Evolutionary conservation across 1,139 yeast species (phyloP), one percentile per base, ranked within the genome.

Genomic region (Pichia sp.): DNA sequence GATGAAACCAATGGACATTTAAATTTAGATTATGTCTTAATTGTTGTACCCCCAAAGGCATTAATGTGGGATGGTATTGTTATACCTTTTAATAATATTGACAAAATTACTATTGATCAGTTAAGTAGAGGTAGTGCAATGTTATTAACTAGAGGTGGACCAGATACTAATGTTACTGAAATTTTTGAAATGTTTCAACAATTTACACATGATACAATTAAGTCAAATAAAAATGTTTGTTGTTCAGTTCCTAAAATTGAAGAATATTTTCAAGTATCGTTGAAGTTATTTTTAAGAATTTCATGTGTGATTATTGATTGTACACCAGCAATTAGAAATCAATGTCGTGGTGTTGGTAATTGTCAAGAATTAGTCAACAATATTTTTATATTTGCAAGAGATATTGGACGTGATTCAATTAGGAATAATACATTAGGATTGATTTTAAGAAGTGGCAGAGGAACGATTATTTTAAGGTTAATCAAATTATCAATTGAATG

Each of bases 11-110:
- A 11, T 28, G 11, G 7, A n/a, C 42, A 41, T 31, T 32, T 42
- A 47, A 26, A 39, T 36, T 30, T 44, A 7, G 82, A 87, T 0
- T 88, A 88, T 57, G 76, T 89, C 18, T 61, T 90, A 35, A 83
- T 90, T 0, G 68, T 89, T 28, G 82, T 87, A 59, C 92, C 96
- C 2, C 77, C 83, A 11, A 87, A 86, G 59, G 95, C 97, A 0
- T 76, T 90, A 62, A 80, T 86, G 32, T 90, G 97, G 97, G 92
- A 86, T 55, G 97, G 97, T 2, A 75, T 77, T 29, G 82, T 85
- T 53, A 76, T 83, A 35, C 77, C 79, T 45, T 64, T 86, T 25
- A 76, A 78, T 9, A 39, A 43, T 27, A 29, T 54, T 8, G 70
- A 71, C 38, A 33, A 50, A 9, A 42, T 63, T 10, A 62, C 63